Evolutionary conservation across 1,139 yeast species (phyloP), one percentile per base, ranked within the genome.

Genomic region (Saccharomyces hybrid): DNA sequence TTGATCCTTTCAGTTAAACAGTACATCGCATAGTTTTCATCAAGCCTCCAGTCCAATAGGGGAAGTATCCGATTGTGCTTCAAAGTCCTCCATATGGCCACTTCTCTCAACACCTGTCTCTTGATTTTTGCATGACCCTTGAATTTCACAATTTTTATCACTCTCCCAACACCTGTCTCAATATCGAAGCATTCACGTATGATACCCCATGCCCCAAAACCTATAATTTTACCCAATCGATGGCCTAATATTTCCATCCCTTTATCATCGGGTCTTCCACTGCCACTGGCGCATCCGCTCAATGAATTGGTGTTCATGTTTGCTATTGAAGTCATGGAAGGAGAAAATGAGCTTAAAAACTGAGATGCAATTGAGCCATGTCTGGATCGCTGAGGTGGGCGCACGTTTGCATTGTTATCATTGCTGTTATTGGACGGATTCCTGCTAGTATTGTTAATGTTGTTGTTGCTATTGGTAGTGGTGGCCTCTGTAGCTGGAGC

Each of bases 121-220:
- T 73, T 75, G 4, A 77, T 74, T n/a, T 71, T 68, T 27, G 69
- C 72, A 52, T 68, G 67, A 29, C 77, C 77, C 49, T 76, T 75
- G 23, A 79, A 73, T 56, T 80, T 79, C 32, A 90, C 90, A 48
- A 90, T 83, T 67, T 90, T 90, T 63, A 89, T 83, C 0, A 96
- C 97, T 59, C 79, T 77, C 0, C 77, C 71, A 5, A 72, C 71
- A 1, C 83, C 83, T 50, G 72, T 64, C 65, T 67, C 54, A 23
- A 68, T 69, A 55, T 71, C 68, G 38, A 64, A 66, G 58, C 95
- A 88, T 67, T 87, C 95, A 57, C 96, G 74, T n/a, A 90, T 86
- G 34, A 86, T 80, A 3, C 96, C 95, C 86, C 95, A 90, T 0
- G 96, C 96, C 9, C 98, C 98, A 65, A 81, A 82, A 0, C 96